Evolutionary conservation across 1,139 yeast genomes (phyloP).

Genomic region (Casaregolazyma lundiana): DNA sequence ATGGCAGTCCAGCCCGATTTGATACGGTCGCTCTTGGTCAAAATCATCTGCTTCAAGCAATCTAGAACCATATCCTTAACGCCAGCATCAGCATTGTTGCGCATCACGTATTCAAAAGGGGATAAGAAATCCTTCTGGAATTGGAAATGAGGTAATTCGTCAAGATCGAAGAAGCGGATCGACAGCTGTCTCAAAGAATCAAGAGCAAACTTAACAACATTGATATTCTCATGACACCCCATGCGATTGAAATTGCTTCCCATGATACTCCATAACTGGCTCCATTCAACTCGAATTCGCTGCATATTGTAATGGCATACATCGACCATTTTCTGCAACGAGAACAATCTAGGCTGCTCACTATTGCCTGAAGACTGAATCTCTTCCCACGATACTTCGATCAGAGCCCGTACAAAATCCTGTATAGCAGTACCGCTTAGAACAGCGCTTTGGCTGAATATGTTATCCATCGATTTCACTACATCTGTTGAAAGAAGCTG

Average conservation of each 20-base stretch:
- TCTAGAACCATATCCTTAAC: slow-evolving; percentile 89
- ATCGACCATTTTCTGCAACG: slow-evolving; percentile 92
- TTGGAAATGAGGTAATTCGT: slow-evolving; percentile 90
- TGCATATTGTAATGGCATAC: slow-evolving; percentile 97
- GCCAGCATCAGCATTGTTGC: slow-evolving; percentile 60
- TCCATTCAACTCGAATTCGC: slow-evolving; percentile 95
- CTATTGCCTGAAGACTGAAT: slow-evolving; percentile 86
- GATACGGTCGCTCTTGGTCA: slow-evolving; percentile 67
- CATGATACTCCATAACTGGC: slow-evolving; percentile 91
- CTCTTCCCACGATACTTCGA: slow-evolving; percentile 86
- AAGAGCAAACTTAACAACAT: slow-evolving; percentile 82
- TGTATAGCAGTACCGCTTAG: slow-evolving; percentile 81
- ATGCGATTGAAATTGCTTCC: slow-evolving; percentile 84
- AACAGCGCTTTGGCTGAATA: slow-evolving; percentile 77
- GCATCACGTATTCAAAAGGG: slow-evolving; percentile 81
- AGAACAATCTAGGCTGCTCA: slow-evolving; percentile 80
- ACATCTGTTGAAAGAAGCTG: slow-evolving; percentile 69
- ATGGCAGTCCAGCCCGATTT: slow-evolving; percentile 96
- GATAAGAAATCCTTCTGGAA: slow-evolving; percentile 91
- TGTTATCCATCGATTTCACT: slow-evolving; percentile 79
- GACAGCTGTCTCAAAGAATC: slow-evolving; percentile 92
- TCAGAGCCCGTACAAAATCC: slow-evolving; percentile 79
- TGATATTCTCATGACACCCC: slow-evolving; percentile 72
- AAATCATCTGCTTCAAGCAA: slow-evolving; percentile 80
- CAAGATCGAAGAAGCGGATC: slow-evolving; percentile 86